Base-by-base conservation (phyloP, 306 rosid genomes). In the Vigna trinervia region DNA sequence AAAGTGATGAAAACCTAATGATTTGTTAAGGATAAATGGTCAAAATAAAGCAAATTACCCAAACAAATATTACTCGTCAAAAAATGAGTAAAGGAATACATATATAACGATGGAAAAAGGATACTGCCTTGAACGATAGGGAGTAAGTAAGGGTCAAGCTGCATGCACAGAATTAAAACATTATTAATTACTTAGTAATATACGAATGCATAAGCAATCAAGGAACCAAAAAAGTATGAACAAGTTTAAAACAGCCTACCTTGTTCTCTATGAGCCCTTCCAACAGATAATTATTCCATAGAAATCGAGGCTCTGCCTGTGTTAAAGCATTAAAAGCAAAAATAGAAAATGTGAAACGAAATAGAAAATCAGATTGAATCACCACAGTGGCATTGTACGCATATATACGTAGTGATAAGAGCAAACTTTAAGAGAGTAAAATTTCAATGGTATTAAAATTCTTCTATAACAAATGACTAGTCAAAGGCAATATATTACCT, bases 281-380 rank as follows among this genome's bases (percentile, higher is more conserved):
- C 83, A 93, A 81, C 90, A 93, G 54, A 81, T 89, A 93, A 81
- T 88, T 93, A 82, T 93, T 93, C 94, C 97, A 93, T 6, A 93
- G 89, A 86, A 87, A 93, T 82, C 97, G 80, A 23, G 97, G 96
- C 86, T 93, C 97, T 70, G 97, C 92, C 96, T 93, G 94, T 65
- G 67, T 77, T 69, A 73, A 69, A 76, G 69, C 43, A 73, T 71
- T 52, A 64, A 71, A 57, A 68, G 81, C 20, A 26, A n/a, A 84
- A 45, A 10, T 45, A 41, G 46, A 58, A 64, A 15, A 41, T n/a
- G 7, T 12, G n/a, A 45, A 77, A 80, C 54, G 62, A 74, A 51
- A 53, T 50, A 43, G 48, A 36, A 65, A 22, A 28, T 43, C 71
- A 59, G 77, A 64, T 48, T 73, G 57, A n/a, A 78, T 28, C 32